Percentiles rank a stretch among this genome's conserved stretches.
Conservation (phyloP, 2,329 filamentous ascomycete genomes). For the Venturia pyrina region DNA sequence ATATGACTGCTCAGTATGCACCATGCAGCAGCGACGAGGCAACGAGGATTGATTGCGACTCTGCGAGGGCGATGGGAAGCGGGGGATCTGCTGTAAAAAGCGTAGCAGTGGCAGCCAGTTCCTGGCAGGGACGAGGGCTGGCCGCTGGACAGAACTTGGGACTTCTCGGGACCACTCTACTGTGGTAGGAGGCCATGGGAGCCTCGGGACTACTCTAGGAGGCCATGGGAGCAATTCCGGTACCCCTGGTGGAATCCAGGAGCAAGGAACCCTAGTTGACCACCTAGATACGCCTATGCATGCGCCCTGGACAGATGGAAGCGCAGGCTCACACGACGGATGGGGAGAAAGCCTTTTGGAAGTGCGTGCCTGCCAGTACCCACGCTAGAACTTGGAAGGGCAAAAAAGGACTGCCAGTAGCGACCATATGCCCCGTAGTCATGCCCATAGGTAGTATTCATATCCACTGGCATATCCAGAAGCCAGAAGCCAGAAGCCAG, state of each 20-base stretch:
- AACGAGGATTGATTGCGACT: not conserved
- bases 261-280: not conserved
- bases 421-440: not conserved
- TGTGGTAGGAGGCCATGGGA: too few species aligned
- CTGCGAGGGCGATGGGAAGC: not conserved
- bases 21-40: not conserved
- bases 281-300: not conserved
- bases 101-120: not conserved
- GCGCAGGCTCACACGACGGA: not conserved
- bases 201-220: not conserved
- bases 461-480: too few species aligned
- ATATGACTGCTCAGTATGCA: not conserved
- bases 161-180: too few species aligned
- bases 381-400: not conserved
- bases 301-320: not conserved
- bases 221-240: not conserved
- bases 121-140: not conserved
- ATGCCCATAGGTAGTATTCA: too few species aligned
- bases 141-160: too few species aligned
- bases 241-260: not conserved
- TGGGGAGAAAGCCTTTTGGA: slow-evolving; percentile 2
- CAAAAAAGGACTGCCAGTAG: not conserved
- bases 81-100: slow-evolving; percentile 3
- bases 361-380: not conserved
- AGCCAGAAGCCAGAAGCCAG: too few species aligned